Evolutionary conservation across 306 rosid genomes (phyloP), one percentile per base, ranked within the genome.

Genomic region (Acacia melanoxylon): DNA sequence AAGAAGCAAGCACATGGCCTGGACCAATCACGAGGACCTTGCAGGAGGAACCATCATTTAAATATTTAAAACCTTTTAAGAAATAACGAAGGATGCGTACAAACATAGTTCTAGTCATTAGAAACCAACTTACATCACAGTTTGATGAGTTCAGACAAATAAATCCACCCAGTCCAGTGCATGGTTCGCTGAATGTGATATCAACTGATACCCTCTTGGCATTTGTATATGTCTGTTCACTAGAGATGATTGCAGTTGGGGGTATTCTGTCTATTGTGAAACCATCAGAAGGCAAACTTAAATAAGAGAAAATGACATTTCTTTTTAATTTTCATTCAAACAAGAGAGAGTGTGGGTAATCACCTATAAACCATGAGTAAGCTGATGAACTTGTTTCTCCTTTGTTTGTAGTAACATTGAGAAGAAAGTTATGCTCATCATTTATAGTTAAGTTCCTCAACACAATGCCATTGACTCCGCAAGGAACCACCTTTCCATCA

Each of bases 361-460:
- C 65, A 91, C 96, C 96, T 12, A 91, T 87, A 69, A 85, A 90
- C 96, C 96, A 90, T 51, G 90, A 90, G 80, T 88, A 87, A 84
- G 87, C 45, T 41, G 92, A 87, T 20, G 88, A 87, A 74, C 81
- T 91, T 51, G 77, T 84, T 59, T 84, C 83, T 79, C 89, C 93
- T 44, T 52, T 77, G 67, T 33, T 59, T 27, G 92, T 88, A 4
- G 86, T 82, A 65, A 87, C 93, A 67, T 51, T 85, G 77, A 91
- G 78, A 84, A 86, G 73, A 84, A 91, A 87, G 56, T 48, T 54
- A 70, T 91, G 96, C 33, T 78, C 37, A 15, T 68, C 48, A 81
- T 91, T 90, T 74, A 80, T 81, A 22, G 88, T 79, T 31, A 91
- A 83, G 85, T 91, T 89, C 66, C 65, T 85, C 41, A 91, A 68